phyloP scores from a whole-genome alignment of 2,329 filamentous ascomycete species.

The Pyricularia sp. region DNA sequence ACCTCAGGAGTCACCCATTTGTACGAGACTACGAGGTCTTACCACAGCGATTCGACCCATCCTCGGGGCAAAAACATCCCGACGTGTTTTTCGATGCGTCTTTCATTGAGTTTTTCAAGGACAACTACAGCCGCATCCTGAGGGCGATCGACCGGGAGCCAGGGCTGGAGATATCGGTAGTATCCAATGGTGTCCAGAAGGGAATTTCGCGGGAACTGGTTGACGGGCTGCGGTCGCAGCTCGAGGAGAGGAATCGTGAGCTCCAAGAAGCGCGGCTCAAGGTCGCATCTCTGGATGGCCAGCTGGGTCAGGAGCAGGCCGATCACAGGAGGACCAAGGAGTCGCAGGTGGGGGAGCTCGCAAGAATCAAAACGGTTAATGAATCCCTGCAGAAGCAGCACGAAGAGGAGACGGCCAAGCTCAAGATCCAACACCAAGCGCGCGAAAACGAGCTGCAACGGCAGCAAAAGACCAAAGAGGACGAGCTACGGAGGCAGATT shows the following conservation, averaged over 20 bases:
- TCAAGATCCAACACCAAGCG: conserved; percentile 15
- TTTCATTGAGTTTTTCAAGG: conserved; percentile 92
- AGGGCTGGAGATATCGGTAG: conserved; percentile 72
- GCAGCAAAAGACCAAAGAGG: conserved; percentile 11
- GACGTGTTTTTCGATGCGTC: conserved; percentile 77
- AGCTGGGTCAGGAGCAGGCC: conserved; percentile 62
- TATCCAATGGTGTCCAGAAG: conserved; percentile 72
- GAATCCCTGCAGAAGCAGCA: conserved; percentile 49
- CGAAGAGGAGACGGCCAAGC: conserved; percentile 46
- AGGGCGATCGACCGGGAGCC: conserved; percentile 88
- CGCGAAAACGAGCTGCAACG: conserved; percentile 5
- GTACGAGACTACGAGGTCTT: conserved; percentile 86
- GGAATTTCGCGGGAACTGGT: conserved; percentile 92
- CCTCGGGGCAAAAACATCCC: conserved; percentile 47
- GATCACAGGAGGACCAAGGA: conserved; percentile 62
- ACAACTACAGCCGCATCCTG: conserved; percentile 81
- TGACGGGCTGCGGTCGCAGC: conserved; percentile 69
- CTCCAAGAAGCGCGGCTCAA: conserved; percentile 38
- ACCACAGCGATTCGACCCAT: conserved; percentile 54
- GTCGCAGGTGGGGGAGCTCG: conserved; percentile 40
- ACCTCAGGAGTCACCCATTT: conserved; percentile 66
- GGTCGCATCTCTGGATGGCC: conserved; percentile 36
- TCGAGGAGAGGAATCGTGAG: conserved; percentile 58
- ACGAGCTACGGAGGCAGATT: conserved; percentile 10
- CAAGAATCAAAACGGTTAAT: conserved; percentile 23